Conservation (phyloP, 257 asterid species). For the Capsicum rhomboideum region DNA sequence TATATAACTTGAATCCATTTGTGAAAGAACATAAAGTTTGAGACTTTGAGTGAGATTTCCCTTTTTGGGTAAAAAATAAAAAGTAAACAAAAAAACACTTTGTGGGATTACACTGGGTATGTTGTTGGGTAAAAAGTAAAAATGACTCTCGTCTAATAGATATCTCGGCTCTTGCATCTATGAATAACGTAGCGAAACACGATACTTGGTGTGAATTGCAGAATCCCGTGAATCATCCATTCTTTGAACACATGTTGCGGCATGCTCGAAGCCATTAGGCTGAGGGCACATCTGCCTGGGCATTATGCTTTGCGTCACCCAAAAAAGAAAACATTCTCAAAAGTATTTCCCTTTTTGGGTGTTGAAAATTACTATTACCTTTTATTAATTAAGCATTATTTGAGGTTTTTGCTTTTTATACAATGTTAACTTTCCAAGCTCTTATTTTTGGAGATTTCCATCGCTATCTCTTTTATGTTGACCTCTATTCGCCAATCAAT, state of each 20-base stretch:
- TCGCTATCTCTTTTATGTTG: background rate
- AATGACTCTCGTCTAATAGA: background rate
- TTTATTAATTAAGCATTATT: background rate
- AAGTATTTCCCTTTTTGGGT: background rate
- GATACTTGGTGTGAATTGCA: background rate
- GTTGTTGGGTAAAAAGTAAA: background rate
- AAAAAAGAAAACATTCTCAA: background rate
- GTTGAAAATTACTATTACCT: background rate
- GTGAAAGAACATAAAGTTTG: too few species aligned
- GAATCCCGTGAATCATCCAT: background rate
- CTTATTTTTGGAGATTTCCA: background rate
- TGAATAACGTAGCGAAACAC: constrained; percentile 42
- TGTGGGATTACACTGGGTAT: too few species aligned
- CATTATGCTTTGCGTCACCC: too few species aligned
- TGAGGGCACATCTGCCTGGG: background rate
- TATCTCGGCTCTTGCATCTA: constrained; percentile 30
- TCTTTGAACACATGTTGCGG: background rate
- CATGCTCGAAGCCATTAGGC: background rate
- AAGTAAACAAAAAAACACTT: too few species aligned
- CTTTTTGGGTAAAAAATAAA: too few species aligned
- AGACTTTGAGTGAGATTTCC: too few species aligned
- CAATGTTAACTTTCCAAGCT: background rate
- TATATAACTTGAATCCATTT: too few species aligned
- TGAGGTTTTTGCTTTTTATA: background rate
- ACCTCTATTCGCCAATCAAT: background rate